Evolutionary conservation across 164 flowering plant species (phyloP).

Genomic region (Sextonia rubra): DNA sequence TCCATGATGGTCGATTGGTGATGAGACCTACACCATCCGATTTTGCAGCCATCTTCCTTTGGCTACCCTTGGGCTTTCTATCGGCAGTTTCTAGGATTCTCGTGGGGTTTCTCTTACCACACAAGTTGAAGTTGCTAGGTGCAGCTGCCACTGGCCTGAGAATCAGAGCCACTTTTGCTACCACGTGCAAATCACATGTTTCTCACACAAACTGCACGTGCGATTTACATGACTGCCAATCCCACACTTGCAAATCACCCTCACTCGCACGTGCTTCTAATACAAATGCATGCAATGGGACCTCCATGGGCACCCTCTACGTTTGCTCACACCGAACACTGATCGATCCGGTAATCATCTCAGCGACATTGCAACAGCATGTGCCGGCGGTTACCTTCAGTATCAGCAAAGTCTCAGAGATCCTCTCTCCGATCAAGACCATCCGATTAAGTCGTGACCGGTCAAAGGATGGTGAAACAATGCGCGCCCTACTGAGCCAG

Average conservation of each 20-base stretch:
- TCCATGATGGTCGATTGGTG: slow-evolving; percentile 23
- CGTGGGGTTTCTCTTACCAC: slow-evolving; percentile 5
- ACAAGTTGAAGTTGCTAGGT: slow-evolving; percentile 5
- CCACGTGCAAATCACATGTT: background rate
- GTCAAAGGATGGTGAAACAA: slow-evolving; percentile 10
- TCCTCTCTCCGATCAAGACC: slow-evolving; percentile 15
- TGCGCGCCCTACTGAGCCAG: slow-evolving; percentile 13
- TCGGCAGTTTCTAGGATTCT: slow-evolving; percentile 14
- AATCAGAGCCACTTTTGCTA: slow-evolving; percentile 10
- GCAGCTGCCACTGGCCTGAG: slow-evolving; percentile 16
- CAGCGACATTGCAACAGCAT: background rate
- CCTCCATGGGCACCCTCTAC: slow-evolving; percentile 4
- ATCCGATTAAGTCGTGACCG: slow-evolving; percentile 17
- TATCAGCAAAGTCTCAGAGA: slow-evolving; percentile 15
- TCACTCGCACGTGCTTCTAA: slow-evolving; percentile 1
- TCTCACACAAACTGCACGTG: background rate
- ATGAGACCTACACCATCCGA: slow-evolving; percentile 14
- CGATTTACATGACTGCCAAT: background rate
- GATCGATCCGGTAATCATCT: slow-evolving; percentile 16
- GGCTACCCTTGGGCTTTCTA: slow-evolving; percentile 17
- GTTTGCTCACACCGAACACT: slow-evolving; percentile 20
- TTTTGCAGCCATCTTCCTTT: slow-evolving; percentile 10
- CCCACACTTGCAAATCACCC: background rate
- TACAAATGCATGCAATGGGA: background rate
- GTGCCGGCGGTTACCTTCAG: slow-evolving; percentile 20